Evolutionary conservation across 306 rosid genomes (phyloP).

Genomic region (Crataegus laevigata): DNA sequence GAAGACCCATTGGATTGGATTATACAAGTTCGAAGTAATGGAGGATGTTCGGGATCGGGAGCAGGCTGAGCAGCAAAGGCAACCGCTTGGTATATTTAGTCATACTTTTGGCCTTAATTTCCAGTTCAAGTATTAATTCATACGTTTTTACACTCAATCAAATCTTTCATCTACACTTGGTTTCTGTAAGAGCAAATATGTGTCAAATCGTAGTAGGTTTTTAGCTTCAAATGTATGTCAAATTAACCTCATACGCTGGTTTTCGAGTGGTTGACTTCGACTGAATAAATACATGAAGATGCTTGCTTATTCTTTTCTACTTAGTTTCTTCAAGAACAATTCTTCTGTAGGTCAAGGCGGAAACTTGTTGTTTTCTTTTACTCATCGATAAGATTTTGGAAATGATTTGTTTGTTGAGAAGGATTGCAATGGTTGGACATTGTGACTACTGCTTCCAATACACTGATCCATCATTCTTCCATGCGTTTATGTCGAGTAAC

Average conservation of each 20-base stretch:
- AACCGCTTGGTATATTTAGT: slow-evolving; percentile 9
- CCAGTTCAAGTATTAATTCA: not conserved
- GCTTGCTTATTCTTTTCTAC: not conserved
- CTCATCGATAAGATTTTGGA: not conserved
- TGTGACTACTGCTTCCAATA: not conserved
- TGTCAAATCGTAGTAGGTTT: not conserved
- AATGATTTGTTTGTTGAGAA: not conserved
- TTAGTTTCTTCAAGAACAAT: not conserved
- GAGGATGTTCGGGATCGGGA: slow-evolving; percentile 34
- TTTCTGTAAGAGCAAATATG: not conserved
- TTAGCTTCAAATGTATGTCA: not conserved
- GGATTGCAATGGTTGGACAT: not conserved
- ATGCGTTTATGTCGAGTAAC: not conserved
- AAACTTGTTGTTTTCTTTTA: not conserved
- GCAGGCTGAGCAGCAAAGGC: slow-evolving; percentile 19
- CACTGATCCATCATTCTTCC: not conserved
- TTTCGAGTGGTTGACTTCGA: not conserved
- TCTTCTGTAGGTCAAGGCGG: not conserved
- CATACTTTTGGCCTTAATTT: not conserved
- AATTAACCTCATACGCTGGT: not conserved
- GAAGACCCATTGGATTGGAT: not conserved
- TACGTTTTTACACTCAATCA: not conserved
- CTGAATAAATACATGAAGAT: not conserved
- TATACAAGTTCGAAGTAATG: slow-evolving; percentile 24
- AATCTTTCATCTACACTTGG: not conserved